These are phyloP conservation scores for Suhomyces sp. DNA, from an alignment of 805 yeast genomes.

Conservation along the genomic window DNA sequence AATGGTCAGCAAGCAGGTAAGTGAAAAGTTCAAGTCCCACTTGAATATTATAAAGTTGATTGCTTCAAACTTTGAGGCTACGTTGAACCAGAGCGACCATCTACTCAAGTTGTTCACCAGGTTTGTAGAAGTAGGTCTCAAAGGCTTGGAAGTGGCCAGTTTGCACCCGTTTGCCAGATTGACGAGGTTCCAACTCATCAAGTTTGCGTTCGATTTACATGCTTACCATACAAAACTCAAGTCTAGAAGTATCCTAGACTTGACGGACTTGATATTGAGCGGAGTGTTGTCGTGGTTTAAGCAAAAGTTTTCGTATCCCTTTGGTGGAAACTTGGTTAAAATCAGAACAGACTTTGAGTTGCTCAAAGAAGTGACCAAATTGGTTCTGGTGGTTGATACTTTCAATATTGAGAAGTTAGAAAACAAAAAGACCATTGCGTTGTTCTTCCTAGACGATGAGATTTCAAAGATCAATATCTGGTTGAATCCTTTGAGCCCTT, in stretches of 20 bases:
- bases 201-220: conserved; percentile 64
- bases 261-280: conserved; percentile 54
- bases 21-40: conserved; percentile 58
- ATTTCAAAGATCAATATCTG: conserved; percentile 70
- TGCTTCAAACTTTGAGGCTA: conserved; percentile 75
- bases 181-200: conserved; percentile 68
- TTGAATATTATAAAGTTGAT: conserved; percentile 63
- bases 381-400: conserved; percentile 21
- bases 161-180: conserved; percentile 79
- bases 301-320: conserved; percentile 64
- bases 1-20: conserved; percentile 38
- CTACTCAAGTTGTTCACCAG: conserved; percentile 66
- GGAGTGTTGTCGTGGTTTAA: conserved; percentile 81
- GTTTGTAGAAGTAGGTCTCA: conserved; percentile 55
- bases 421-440: conserved; percentile 51
- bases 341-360: conserved; percentile 65
- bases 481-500: conserved; percentile 60
- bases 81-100: conserved; percentile 67
- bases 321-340: conserved; percentile 75
- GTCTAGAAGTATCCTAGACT: conserved; percentile 40
- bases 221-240: conserved; percentile 51
- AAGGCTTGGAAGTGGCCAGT: conserved; percentile 55
- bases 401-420: conserved; percentile 30
- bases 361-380: conserved; percentile 49
- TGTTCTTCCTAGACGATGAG: conserved; percentile 73